A percentile compares a stretch with the other conserved stretches of the same genome.
Conservation (phyloP, 495 filamentous ascomycete species). For the Hypoxylon lienhwacheense region DNA sequence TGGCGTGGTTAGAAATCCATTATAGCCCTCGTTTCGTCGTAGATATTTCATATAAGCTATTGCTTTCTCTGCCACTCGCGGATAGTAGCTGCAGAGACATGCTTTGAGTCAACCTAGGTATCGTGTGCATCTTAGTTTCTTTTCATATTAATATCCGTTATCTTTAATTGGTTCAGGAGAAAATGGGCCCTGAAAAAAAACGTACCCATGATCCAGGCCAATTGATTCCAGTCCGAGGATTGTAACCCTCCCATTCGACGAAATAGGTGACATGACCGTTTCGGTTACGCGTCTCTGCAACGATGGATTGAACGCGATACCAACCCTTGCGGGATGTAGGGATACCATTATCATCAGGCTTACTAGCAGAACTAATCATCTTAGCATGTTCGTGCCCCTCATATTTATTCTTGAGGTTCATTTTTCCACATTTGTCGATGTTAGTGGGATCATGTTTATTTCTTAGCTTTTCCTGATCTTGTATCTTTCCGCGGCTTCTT, state of each 20-base stretch:
- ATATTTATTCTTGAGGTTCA: neutral
- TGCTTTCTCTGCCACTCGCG: slow-evolving; percentile 9
- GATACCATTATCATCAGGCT: slow-evolving; percentile 1
- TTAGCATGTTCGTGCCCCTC: neutral
- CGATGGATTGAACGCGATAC: slow-evolving; percentile 24
- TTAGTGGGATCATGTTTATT: neutral
- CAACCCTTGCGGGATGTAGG: slow-evolving; percentile 16
- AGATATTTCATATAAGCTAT: neutral
- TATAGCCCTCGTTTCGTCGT: too few species aligned
- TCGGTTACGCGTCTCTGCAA: slow-evolving; percentile 12
- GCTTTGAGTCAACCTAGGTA: slow-evolving; percentile 13
- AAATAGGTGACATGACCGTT: slow-evolving; percentile 17
- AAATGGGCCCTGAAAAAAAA: neutral
- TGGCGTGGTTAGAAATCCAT: too few species aligned
- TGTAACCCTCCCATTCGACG: slow-evolving; percentile 34
- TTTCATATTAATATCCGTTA: too few species aligned
- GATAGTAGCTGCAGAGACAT: slow-evolving; percentile 12
- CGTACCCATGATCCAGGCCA: slow-evolving; percentile 36
- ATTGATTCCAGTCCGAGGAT: slow-evolving; percentile 19
- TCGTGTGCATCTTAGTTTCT: neutral
- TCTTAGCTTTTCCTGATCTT: neutral
- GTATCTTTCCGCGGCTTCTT: neutral
- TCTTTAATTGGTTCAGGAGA: too few species aligned
- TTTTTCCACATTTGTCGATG: neutral
- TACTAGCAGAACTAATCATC: neutral